Conservation (phyloP, 768 basidiomycete species). For the Lyophyllum atratum region DNA sequence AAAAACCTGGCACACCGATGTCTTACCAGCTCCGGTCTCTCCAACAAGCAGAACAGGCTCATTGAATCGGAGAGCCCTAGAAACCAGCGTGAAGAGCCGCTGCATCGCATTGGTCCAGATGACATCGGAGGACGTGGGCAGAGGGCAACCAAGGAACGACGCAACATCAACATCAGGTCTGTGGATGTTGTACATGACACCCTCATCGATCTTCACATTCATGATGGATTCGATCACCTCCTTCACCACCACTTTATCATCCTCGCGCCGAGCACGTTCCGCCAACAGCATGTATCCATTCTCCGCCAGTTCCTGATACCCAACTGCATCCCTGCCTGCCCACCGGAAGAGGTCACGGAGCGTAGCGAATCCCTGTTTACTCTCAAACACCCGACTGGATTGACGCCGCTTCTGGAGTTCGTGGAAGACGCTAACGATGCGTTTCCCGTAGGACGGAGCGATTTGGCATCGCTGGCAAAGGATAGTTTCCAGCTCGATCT, state of each 20-base stretch:
- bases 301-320: slow-evolving; percentile 90
- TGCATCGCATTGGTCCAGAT: slow-evolving; percentile 96
- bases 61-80: slow-evolving; percentile 84
- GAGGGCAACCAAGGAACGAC: slow-evolving; percentile 55
- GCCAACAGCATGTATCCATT: slow-evolving; percentile 98
- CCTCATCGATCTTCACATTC: slow-evolving; percentile 82
- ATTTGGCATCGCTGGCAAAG: slow-evolving; percentile 91
- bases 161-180: slow-evolving; percentile 39
- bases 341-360: slow-evolving; percentile 96
- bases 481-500: slow-evolving; percentile 90
- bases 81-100: slow-evolving; percentile 80
- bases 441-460: slow-evolving; percentile 89
- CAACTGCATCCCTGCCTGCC: slow-evolving; percentile 88
- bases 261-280: slow-evolving; percentile 80
- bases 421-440: slow-evolving; percentile 88
- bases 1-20: slow-evolving; percentile 91
- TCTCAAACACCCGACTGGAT: slow-evolving; percentile 91
- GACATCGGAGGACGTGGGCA: slow-evolving; percentile 52
- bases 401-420: slow-evolving; percentile 94
- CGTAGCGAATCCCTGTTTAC: slow-evolving; percentile 95
- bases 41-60: slow-evolving; percentile 96
- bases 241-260: slow-evolving; percentile 89
- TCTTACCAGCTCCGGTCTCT: slow-evolving; percentile 97
- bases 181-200: slow-evolving; percentile 62
- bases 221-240: slow-evolving; percentile 90